Conservation (phyloP, 148 eudicot species). For the Selenicereus undatus region DNA sequence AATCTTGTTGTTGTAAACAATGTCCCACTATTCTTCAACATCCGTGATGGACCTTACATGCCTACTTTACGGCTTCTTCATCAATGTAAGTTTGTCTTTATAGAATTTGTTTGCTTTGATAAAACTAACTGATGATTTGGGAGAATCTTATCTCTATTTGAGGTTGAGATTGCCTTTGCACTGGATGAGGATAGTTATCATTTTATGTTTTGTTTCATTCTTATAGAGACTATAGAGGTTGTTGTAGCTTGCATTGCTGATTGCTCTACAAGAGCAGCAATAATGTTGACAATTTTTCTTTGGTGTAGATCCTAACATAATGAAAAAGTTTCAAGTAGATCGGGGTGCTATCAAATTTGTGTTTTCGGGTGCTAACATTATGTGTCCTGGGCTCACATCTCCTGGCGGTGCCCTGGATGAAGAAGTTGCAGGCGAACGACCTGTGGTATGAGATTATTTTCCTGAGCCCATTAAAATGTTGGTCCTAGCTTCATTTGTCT, state of each 20-base stretch:
- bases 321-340: constrained; percentile 94
- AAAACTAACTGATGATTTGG: not conserved
- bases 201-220: not conserved
- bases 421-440: constrained; percentile 79
- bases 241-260: not conserved
- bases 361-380: constrained; percentile 93
- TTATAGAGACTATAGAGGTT: not conserved
- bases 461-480: not conserved
- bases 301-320: constrained; percentile 80
- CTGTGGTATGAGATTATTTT: constrained; percentile 58
- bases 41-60: constrained; percentile 99
- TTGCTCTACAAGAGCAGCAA: not conserved
- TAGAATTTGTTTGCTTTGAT: not conserved
- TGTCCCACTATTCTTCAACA: constrained; percentile 85
- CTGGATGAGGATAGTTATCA: not conserved
- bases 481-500: not conserved
- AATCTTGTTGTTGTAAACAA: constrained; percentile 89
- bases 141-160: not conserved
- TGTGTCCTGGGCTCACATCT: constrained; percentile 99
- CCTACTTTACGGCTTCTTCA: constrained; percentile 96
- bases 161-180: not conserved
- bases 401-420: constrained; percentile 95
- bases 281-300: constrained; percentile 3
- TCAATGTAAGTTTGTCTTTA: constrained; percentile 55
- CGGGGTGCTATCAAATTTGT: constrained; percentile 95